Percentiles rank a stretch among this genome's conserved stretches.
These are phyloP conservation scores for Allodekkera sacchari DNA, from an alignment of 805 yeast species.

Conservation along the genomic window DNA sequence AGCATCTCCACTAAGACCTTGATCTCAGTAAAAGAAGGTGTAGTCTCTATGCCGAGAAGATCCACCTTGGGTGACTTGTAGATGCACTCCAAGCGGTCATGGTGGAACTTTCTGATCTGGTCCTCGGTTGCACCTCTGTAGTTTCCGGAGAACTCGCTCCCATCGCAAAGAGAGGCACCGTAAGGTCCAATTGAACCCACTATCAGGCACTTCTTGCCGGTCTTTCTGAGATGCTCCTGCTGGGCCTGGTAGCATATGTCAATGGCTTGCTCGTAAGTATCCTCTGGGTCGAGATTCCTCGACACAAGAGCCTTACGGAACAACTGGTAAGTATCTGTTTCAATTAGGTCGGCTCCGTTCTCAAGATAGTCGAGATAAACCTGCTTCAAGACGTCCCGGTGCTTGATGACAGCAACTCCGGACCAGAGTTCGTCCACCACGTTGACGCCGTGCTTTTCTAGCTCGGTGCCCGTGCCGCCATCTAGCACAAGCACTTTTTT, in stretches of 20 bases:
- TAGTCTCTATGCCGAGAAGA: conserved; percentile 60
- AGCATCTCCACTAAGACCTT: conserved; percentile 37
- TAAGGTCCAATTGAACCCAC: conserved; percentile 73
- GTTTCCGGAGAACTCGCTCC: conserved; percentile 68
- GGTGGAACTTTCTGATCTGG: conserved; percentile 43
- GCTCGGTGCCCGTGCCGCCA: conserved; percentile 61
- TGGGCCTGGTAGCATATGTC: conserved; percentile 17
- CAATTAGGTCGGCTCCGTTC: conserved; percentile 47
- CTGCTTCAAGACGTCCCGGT: conserved; percentile 34
- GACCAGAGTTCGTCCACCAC: conserved; percentile 54
- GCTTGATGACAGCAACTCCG: conserved; percentile 38
- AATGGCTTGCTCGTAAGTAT: conserved; percentile 16
- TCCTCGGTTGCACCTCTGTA: conserved; percentile 35
- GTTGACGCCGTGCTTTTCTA: conserved; percentile 39
- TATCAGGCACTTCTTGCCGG: conserved; percentile 20
- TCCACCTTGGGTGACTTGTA: conserved; percentile 37
- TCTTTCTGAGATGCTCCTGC: conserved; percentile 8
- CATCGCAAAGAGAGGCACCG: conserved; percentile 61
- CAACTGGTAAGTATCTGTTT: conserved; percentile 56
- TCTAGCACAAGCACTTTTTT: conserved; percentile 31
- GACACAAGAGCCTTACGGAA: conserved; percentile 33
- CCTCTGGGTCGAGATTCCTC: conserved; percentile 12
- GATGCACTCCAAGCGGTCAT: conserved; percentile 33
- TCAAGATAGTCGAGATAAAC: conserved; percentile 44
- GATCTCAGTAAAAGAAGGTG: conserved; percentile 55